Conservation (phyloP, 257 asterid species). For the Buddleja alternifolia region DNA sequence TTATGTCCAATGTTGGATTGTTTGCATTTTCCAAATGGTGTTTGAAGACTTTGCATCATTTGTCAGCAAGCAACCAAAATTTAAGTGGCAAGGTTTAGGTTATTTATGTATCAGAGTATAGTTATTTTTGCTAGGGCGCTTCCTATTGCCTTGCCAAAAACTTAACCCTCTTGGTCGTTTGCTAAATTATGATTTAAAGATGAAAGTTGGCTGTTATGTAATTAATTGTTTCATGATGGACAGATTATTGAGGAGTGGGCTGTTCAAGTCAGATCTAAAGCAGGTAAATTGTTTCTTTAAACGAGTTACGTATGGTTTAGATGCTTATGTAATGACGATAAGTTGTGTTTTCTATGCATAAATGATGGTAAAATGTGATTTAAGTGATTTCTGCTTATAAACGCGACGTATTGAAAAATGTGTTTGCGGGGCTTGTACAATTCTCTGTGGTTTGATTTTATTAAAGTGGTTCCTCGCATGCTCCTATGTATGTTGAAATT, state of each 20-base stretch:
- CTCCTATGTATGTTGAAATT: slow-evolving; percentile 4
- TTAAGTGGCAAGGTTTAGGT: slow-evolving; percentile 41
- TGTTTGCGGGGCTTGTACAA: background rate
- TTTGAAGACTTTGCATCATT: slow-evolving; percentile 44
- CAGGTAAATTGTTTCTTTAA: slow-evolving; percentile 49
- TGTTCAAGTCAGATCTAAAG: slow-evolving; percentile 61
- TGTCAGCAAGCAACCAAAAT: slow-evolving; percentile 73
- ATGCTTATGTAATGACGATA: slow-evolving; percentile 23
- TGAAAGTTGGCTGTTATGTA: slow-evolving; percentile 13
- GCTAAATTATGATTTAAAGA: background rate
- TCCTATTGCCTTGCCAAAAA: slow-evolving; percentile 39
- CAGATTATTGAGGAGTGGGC: slow-evolving; percentile 95
- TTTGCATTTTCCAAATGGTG: slow-evolving; percentile 65
- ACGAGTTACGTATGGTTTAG: slow-evolving; percentile 17
- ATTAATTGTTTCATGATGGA: slow-evolving; percentile 31
- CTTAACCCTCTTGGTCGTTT: slow-evolving; percentile 7
- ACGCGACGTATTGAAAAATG: background rate
- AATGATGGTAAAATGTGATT: background rate
- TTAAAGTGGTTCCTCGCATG: background rate
- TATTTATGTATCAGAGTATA: slow-evolving; percentile 25
- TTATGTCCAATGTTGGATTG: slow-evolving; percentile 21
- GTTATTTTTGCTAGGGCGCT: slow-evolving; percentile 24
- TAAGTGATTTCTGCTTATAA: background rate
- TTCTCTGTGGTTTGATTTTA: background rate
- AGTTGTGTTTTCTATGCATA: slow-evolving; percentile 6